These are phyloP conservation scores for Fraxinus angustifolia DNA, from an alignment of 305 asterid genomes.

Conservation along the genomic window DNA sequence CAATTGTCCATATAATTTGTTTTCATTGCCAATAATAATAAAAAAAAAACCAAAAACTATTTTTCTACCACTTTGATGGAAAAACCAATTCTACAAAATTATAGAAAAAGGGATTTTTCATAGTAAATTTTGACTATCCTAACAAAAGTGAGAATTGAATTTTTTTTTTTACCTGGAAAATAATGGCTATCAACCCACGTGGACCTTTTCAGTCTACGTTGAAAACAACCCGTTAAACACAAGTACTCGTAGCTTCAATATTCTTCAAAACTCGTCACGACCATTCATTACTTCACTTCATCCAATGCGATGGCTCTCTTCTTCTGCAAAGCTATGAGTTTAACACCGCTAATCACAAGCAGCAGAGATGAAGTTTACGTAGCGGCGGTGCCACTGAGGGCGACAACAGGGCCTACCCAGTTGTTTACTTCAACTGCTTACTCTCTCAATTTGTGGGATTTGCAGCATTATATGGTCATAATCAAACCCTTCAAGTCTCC, in stretches of 20 bases:
- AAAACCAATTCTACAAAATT: too few relatives aligned
- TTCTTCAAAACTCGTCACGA: neutral
- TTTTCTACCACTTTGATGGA: too few relatives aligned
- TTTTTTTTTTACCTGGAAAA: too few relatives aligned
- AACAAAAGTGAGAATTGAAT: too few relatives aligned
- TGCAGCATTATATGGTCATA: constrained; percentile 78
- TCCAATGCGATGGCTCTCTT: neutral
- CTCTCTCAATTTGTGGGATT: constrained; percentile 49
- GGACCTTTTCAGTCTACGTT: too few relatives aligned
- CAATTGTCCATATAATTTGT: too few relatives aligned
- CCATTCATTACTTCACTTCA: neutral
- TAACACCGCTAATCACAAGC: neutral
- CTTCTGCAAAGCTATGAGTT: neutral
- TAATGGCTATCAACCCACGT: too few relatives aligned
- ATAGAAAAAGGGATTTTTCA: too few relatives aligned
- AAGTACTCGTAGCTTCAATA: neutral
- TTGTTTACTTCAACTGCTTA: constrained; percentile 50
- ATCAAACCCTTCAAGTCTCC: constrained; percentile 36
- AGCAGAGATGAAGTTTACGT: constrained; percentile 57
- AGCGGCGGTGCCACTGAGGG: constrained; percentile 61
- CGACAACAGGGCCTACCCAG: constrained; percentile 53
- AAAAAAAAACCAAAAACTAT: too few relatives aligned
- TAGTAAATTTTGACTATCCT: too few relatives aligned
- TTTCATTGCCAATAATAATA: too few relatives aligned
- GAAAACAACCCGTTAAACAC: neutral